These are phyloP conservation scores for Globisporangium okanoganense DNA, from an alignment of 352 stramenopile genomes.

Conservation along the genomic window DNA sequence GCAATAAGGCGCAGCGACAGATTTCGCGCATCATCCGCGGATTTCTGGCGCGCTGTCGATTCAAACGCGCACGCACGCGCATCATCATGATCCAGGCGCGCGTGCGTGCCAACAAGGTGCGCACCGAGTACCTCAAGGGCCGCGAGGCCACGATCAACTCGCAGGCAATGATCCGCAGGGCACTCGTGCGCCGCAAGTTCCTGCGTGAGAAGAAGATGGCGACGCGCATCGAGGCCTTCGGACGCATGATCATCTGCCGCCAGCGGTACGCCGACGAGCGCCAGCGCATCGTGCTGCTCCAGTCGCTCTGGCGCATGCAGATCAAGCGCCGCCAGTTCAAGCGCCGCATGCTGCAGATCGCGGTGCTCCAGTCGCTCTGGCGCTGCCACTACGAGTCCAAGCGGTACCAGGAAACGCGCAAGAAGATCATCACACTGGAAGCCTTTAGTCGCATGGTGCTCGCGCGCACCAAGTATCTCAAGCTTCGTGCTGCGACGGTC, in stretches of 20 bases:
- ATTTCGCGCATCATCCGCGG: conserved; percentile 75
- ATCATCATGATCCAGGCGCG: conserved; percentile 88
- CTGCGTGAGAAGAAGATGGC: conserved; percentile 86
- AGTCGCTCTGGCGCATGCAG: conserved; percentile 83
- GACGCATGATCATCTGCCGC: conserved; percentile 76
- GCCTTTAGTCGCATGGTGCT: conserved; percentile 66
- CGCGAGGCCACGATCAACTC: conserved; percentile 85
- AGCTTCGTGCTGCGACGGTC: conserved; percentile 39
- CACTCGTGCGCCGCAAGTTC: conserved; percentile 74
- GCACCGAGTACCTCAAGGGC: conserved; percentile 83
- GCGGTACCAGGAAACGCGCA: conserved; percentile 50
- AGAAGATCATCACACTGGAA: conserved; percentile 65
- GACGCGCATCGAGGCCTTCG: conserved; percentile 79
- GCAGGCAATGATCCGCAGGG: conserved; percentile 85
- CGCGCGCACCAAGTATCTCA: conserved; percentile 47
- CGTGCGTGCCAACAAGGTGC: conserved; percentile 82
- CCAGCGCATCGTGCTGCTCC: conserved; percentile 69
- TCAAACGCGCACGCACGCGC: conserved; percentile 43
- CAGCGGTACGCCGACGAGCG: conserved; percentile 55
- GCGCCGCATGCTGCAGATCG: conserved; percentile 43
- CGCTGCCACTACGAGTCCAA: conserved; percentile 52
- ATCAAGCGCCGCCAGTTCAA: conserved; percentile 49
- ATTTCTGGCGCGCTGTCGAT: conserved; percentile 57
- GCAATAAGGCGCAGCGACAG: conserved; percentile 75
- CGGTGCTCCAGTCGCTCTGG: conserved; percentile 80